Base-by-base conservation (phyloP, 1,139 yeast genomes). In the Kurtzmaniella quercitrusa region DNA sequence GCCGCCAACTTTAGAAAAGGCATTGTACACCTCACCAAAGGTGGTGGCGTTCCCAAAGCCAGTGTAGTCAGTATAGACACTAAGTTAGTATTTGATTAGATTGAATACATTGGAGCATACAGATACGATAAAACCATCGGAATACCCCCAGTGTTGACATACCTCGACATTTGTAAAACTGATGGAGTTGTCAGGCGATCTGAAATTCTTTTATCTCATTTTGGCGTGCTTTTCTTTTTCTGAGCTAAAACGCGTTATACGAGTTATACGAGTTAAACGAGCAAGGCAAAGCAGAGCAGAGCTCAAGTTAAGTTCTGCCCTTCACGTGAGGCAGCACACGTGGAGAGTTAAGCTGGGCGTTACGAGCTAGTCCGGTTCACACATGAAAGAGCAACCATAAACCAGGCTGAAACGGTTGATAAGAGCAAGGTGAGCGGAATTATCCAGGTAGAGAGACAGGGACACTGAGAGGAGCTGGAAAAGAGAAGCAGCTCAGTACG, bases 21-120 rank as follows among this genome's bases (percentile, higher is more conserved):
- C 69, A 17, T 56, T 44, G 48, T 56, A 72, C n/a, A 63, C 62
- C 12, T 64, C 72, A 24, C 61, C 54, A 41, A 71, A 62, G 12
- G 71, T 59, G 46, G 75, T 69, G 46, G 58, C 67, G 53, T 71
- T 69, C 46, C 59, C 48, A 50, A 73, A 72, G 38, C 65, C 56
- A 19, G 73, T 60, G 53, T 70, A 72, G 54, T 73, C 74, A 56
- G 63, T 58, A 52, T 62, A 73, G 19, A 73, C 78, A 46, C 59
- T 55, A 34, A 41, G 43, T 41, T 43, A 37, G 46, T 39, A 37
- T 31, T 8, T 21, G n/a, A 6, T 5, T 5, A 34, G 4, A 11
- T 21, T 21, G 8, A 8, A 21, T 21, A 8, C 7, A 27, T 27
- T 27, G 31, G 10, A 27, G n/a, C 5, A 21, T 21, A n/a, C n/a